These are phyloP conservation scores for Amylocarpus encephaloides DNA, from an alignment of 2,329 filamentous ascomycete genomes.

Conservation along the genomic window DNA sequence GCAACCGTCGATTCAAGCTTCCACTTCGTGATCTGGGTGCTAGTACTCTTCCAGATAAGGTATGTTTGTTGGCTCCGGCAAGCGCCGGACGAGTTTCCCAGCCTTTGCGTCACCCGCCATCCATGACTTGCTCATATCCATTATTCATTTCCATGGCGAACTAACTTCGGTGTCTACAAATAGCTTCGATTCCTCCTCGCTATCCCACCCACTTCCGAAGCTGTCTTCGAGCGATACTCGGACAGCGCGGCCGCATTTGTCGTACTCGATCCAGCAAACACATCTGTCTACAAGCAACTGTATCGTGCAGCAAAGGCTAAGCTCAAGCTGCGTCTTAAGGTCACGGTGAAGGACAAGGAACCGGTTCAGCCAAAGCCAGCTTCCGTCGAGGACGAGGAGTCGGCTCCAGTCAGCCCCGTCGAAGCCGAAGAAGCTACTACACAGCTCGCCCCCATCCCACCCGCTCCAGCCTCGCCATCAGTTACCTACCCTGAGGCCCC, in stretches of 20 bases:
- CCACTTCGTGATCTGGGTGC: conserved; percentile 78
- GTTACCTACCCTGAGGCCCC: conserved; percentile 4
- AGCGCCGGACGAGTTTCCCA: conserved; percentile 12
- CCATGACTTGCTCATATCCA: not conserved
- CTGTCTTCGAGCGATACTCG: conserved; percentile 85
- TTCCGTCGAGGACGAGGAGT: conserved; percentile 44
- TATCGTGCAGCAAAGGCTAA: conserved; percentile 97
- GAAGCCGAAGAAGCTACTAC: conserved; percentile 9
- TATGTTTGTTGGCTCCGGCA: conserved; percentile 41
- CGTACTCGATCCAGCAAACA: conserved; percentile 68
- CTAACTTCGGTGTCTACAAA: conserved; percentile 17
- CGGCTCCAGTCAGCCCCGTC: conserved; percentile 21
- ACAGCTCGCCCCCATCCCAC: not conserved
- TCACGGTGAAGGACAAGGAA: conserved; percentile 43
- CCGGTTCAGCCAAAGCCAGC: conserved; percentile 32
- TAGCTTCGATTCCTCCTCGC: conserved; percentile 65
- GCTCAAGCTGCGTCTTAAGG: conserved; percentile 87
- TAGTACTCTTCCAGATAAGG: conserved; percentile 71
- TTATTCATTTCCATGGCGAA: conserved; percentile 19
- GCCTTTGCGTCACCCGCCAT: conserved; percentile 3
- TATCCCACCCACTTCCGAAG: conserved; percentile 54
- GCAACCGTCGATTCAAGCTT: conserved; percentile 79
- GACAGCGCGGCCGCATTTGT: conserved; percentile 83
- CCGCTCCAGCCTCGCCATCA: conserved; percentile 3
- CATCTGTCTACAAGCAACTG: conserved; percentile 89